A percentile compares a stretch with the other conserved stretches of the same genome.
Evolutionary conservation across 257 asterid genomes (phyloP).

Genomic region (Solanum bulbocastanum): DNA sequence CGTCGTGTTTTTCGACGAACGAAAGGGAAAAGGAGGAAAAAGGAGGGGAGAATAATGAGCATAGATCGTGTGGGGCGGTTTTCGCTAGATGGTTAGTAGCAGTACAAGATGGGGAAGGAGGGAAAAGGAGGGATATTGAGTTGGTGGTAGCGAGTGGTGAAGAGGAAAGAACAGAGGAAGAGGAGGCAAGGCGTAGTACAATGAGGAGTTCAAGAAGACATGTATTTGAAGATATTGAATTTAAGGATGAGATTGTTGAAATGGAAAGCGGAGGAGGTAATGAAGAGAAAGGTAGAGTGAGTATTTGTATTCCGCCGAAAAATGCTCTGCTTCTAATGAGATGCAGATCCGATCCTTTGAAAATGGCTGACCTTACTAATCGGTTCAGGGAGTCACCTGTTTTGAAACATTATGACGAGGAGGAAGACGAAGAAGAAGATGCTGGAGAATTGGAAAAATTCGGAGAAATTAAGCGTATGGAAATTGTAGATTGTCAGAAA

Average conservation of each 20-base stretch:
- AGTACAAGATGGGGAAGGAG: slow-evolving; percentile 58
- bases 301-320: slow-evolving; percentile 89
- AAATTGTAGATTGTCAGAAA: neutral
- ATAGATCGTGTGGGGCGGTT: slow-evolving; percentile 54
- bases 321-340: slow-evolving; percentile 90
- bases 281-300: slow-evolving; percentile 41
- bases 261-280: slow-evolving; percentile 19
- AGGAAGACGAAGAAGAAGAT: slow-evolving; percentile 12
- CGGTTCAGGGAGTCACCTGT: slow-evolving; percentile 51
- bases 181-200: slow-evolving; percentile 5
- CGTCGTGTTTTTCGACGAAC: slow-evolving; percentile 46
- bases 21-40: slow-evolving; percentile 33
- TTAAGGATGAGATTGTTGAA: slow-evolving; percentile 49
- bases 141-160: slow-evolving; percentile 71
- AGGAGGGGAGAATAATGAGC: slow-evolving; percentile 17
- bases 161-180: slow-evolving; percentile 18
- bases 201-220: slow-evolving; percentile 61
- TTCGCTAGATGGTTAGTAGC: slow-evolving; percentile 78
- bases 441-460: neutral
- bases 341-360: slow-evolving; percentile 94
- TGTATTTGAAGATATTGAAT: slow-evolving; percentile 77
- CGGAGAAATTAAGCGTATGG: slow-evolving; percentile 4
- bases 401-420: slow-evolving; percentile 1
- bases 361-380: slow-evolving; percentile 67
- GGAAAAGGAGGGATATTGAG: slow-evolving; percentile 68